Conservation (phyloP, 257 asterid genomes). For the Scutellaria baicalensis region DNA sequence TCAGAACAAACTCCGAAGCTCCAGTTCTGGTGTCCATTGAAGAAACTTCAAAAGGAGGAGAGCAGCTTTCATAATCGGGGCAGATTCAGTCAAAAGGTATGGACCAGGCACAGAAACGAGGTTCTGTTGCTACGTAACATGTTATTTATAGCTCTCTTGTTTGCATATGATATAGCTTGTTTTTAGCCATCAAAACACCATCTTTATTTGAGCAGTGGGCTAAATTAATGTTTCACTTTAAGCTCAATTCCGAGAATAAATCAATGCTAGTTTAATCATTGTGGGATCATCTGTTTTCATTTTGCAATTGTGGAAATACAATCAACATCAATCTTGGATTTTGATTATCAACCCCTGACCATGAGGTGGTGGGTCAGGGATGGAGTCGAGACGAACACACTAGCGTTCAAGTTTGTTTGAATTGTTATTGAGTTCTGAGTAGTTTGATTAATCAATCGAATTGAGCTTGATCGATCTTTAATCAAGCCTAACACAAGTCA, state of each 20-base stretch:
- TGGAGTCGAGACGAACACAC: background rate
- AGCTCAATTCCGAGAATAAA: background rate
- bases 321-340: no score
- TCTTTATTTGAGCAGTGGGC: background rate
- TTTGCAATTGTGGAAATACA: no score
- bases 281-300: no score
- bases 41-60: background rate
- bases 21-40: background rate
- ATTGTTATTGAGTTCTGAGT: no score
- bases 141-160: background rate
- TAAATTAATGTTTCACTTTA: background rate
- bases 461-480: no score
- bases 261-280: background rate
- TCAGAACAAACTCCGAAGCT: background rate
- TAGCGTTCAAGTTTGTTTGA: no score
- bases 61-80: background rate
- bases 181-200: background rate
- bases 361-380: background rate
- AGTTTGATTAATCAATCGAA: no score
- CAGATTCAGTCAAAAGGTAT: background rate
- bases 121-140: background rate
- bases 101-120: background rate
- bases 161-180: background rate
- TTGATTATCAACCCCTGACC: no score
- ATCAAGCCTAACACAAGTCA: no score